These are phyloP conservation scores for Ottelia alismoides DNA, from an alignment of 106 monocot species.

Conservation along the genomic window DNA sequence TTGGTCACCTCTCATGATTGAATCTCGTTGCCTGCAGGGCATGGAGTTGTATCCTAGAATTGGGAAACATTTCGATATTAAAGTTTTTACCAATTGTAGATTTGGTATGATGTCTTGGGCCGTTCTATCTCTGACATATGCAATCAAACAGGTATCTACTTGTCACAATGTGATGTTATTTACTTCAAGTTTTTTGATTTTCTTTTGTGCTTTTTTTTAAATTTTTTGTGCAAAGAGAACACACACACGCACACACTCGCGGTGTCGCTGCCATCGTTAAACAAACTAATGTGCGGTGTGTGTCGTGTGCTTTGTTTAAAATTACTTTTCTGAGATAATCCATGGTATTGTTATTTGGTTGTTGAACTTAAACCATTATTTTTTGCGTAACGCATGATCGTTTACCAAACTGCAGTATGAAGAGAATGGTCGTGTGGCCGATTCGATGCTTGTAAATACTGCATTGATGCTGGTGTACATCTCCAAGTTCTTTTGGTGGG, in stretches of 20 bases:
- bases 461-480: slow-evolving; percentile 76
- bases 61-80: slow-evolving; percentile 92
- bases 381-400: no score
- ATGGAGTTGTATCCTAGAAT: slow-evolving; percentile 98
- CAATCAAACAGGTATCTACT: slow-evolving; percentile 99
- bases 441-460: slow-evolving; percentile 96
- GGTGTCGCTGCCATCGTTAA: no score
- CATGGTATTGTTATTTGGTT: no score
- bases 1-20: not conserved
- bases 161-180: no score
- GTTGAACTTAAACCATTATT: no score
- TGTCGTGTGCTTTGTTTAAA: no score
- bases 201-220: no score
- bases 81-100: slow-evolving; percentile 95
- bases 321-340: no score
- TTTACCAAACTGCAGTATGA: slow-evolving; percentile 97
- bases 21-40: slow-evolving; percentile 31
- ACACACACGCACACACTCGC: no score
- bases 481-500: slow-evolving; percentile 99
- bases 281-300: no score
- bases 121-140: slow-evolving; percentile 89
- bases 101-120: slow-evolving; percentile 99
- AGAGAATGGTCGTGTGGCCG: slow-evolving; percentile 53
- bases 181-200: no score
- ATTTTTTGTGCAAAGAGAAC: no score